These are phyloP conservation scores for Colletotrichum musae DNA, from an alignment of 2,329 filamentous ascomycete species.

Conservation along the genomic window DNA sequence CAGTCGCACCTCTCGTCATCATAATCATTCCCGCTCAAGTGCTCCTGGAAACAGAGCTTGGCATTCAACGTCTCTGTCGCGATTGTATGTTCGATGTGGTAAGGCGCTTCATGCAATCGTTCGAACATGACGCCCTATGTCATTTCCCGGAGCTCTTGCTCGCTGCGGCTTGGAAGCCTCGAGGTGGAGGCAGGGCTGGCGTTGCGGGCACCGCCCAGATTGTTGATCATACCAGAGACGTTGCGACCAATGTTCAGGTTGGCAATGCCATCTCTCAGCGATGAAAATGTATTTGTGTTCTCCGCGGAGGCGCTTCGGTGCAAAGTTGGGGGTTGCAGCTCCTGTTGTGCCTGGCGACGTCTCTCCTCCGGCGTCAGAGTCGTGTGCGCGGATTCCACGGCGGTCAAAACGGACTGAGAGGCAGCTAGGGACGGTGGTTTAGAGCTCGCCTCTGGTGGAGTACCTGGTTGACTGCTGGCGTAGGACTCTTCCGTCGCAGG, in stretches of 20 bases:
- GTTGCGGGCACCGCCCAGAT: slow-evolving; percentile 48
- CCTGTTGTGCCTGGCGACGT: slow-evolving; percentile 44
- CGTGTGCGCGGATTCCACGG: slow-evolving; percentile 71
- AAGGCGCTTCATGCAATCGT: slow-evolving; percentile 49
- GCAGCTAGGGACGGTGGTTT: slow-evolving; percentile 55
- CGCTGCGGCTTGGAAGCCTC: slow-evolving; percentile 46
- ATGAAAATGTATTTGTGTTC: slow-evolving; percentile 59
- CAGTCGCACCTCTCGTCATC: slow-evolving; percentile 7
- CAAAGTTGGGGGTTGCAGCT: slow-evolving; percentile 48
- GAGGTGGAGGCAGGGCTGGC: slow-evolving; percentile 41
- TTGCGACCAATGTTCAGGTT: slow-evolving; percentile 65
- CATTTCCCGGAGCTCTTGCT: slow-evolving; percentile 63
- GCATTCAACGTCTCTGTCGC: slow-evolving; percentile 24
- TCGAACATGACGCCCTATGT: slow-evolving; percentile 59
- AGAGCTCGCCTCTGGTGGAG: slow-evolving; percentile 47
- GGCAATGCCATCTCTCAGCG: slow-evolving; percentile 64
- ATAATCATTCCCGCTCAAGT: slow-evolving; percentile 20
- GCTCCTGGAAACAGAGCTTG: slow-evolving; percentile 3
- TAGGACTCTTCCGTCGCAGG: slow-evolving; percentile 42
- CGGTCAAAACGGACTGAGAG: slow-evolving; percentile 69
- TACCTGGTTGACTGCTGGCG: slow-evolving; percentile 46
- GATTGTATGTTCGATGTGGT: slow-evolving; percentile 40
- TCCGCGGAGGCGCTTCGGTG: slow-evolving; percentile 63
- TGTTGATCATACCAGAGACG: slow-evolving; percentile 59
- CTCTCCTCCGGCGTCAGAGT: slow-evolving; percentile 59